Evolutionary conservation across 2,329 filamentous ascomycete genomes (phyloP).

Genomic region (Neonectria sp.): DNA sequence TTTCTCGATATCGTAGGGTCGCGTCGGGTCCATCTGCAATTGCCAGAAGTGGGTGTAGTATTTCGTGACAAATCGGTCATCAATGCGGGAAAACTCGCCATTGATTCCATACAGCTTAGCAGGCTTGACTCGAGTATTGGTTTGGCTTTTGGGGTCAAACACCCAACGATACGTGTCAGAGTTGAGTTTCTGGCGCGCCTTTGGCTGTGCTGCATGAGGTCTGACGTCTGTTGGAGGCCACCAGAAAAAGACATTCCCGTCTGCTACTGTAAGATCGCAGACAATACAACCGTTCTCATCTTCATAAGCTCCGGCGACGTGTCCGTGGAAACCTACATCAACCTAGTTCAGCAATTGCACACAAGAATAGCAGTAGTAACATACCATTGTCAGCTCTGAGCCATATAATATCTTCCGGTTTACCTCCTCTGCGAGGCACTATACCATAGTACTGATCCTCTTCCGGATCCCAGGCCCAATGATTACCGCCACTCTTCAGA

Average conservation of each 20-base stretch:
- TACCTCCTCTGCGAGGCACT: conserved; percentile 2
- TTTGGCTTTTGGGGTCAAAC: conserved; percentile 17
- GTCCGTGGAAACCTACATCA: conserved; percentile 26
- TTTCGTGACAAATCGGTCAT: conserved; percentile 24
- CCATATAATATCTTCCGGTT: conserved; percentile 14
- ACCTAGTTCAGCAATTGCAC: background rate
- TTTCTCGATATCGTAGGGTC: conserved; percentile 11
- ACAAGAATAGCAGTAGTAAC: background rate
- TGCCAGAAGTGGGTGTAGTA: conserved; percentile 32
- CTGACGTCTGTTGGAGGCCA: conserved; percentile 16
- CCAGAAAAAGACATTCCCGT: conserved; percentile 34
- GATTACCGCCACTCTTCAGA: conserved; percentile 7
- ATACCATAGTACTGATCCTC: conserved; percentile 12
- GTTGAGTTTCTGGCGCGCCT: conserved; percentile 14
- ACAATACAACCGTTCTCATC: conserved; percentile 28
- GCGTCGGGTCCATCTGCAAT: conserved; percentile 14
- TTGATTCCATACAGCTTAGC: conserved; percentile 20
- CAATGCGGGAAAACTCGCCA: conserved; percentile 26
- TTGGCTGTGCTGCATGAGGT: conserved; percentile 9
- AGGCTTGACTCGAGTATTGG: conserved; percentile 6
- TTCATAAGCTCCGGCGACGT: conserved; percentile 32
- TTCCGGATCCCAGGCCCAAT: conserved; percentile 7
- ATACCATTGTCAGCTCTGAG: conserved; percentile 26
- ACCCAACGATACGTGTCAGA: conserved; percentile 24
- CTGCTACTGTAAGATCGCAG: conserved; percentile 29